A percentile compares a stretch with the other conserved stretches of the same genome.
Conservation (phyloP, 345 rosid species). For the Corchorus olitorius region DNA sequence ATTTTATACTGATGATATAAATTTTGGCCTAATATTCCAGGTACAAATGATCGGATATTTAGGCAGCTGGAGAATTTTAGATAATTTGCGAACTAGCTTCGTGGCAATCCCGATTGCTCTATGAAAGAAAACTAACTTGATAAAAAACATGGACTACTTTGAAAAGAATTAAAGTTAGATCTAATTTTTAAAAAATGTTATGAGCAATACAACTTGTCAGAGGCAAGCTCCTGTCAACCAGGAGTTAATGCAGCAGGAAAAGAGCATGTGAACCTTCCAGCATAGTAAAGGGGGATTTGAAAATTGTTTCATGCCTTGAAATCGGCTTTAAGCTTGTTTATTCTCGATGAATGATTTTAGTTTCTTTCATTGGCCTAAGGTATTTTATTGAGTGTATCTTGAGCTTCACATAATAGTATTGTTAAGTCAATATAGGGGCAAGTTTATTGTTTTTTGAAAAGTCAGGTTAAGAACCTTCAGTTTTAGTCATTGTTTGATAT, state of each 20-base stretch:
- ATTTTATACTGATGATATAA: neutral
- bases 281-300: neutral
- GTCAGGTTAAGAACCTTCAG: neutral
- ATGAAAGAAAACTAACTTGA: neutral
- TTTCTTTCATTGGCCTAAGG: neutral
- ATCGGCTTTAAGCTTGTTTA: neutral
- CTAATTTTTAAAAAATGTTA: neutral
- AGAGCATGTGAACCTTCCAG: neutral
- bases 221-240: neutral
- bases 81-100: neutral
- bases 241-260: constrained; percentile 4
- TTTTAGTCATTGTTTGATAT: neutral
- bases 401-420: neutral
- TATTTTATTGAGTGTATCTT: neutral
- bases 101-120: neutral
- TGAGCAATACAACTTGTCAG: neutral
- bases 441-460: neutral
- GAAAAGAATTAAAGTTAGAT: neutral
- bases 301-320: neutral
- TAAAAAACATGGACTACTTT: neutral
- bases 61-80: neutral
- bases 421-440: neutral
- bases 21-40: neutral
- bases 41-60: neutral
- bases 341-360: too few relatives aligned